These are phyloP conservation scores for Ceratobasidium sp. DNA, from an alignment of 1,284 basidiomycete genomes.

Conservation along the genomic window DNA sequence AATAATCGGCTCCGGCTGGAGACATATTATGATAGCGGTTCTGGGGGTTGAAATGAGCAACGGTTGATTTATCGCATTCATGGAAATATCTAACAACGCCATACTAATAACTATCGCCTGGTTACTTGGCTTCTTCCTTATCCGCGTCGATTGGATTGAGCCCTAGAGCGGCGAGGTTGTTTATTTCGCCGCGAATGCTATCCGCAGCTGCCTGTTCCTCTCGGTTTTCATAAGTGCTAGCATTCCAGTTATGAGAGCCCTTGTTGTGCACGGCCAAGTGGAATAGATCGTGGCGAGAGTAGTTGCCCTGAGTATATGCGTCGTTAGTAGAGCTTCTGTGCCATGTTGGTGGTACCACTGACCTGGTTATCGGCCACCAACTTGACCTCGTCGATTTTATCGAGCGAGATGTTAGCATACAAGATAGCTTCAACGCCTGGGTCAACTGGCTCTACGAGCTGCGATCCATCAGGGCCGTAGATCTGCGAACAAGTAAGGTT, in stretches of 20 bases:
- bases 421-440: constrained; percentile 24
- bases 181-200: constrained; percentile 11
- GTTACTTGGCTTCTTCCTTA: constrained; percentile 9
- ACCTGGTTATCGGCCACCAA: constrained; percentile 1
- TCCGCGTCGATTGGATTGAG: constrained; percentile 4
- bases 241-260: constrained; percentile 9
- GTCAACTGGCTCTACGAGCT: constrained; percentile 30
- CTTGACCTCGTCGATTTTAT: constrained; percentile 28
- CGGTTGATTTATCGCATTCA: neutral
- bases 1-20: neutral
- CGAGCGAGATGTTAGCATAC: constrained; percentile 20
- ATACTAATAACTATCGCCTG: neutral
- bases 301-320: constrained; percentile 13
- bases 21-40: neutral
- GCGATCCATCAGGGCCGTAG: constrained; percentile 17
- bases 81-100: neutral
- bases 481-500: neutral
- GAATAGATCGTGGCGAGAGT: constrained; percentile 26
- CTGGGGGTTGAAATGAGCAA: neutral
- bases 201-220: constrained; percentile 3
- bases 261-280: constrained; percentile 19
- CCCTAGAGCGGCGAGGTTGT: constrained; percentile 6
- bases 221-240: constrained; percentile 3
- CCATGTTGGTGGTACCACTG: neutral
- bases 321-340: neutral